Conservation (phyloP, 225 moss, liverwort and hornwort genomes). For the Anthoceros angustus region DNA sequence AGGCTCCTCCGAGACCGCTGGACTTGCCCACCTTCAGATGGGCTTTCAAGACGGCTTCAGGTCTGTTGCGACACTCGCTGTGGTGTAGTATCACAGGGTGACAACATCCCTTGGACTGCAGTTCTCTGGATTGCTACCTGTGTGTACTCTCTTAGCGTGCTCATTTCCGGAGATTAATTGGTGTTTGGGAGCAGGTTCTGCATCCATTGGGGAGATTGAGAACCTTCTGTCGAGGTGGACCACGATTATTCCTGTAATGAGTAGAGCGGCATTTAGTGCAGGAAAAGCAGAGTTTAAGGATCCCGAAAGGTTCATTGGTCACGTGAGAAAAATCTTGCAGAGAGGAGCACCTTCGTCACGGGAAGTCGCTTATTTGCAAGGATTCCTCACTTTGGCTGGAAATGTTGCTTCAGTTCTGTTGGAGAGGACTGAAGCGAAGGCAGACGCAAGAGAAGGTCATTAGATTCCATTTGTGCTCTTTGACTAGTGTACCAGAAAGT, state of each 20-base stretch:
- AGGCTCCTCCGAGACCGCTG: conserved; percentile 10
- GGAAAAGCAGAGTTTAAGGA: conserved; percentile 31
- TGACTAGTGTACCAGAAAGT: too few species aligned
- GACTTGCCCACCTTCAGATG: conserved; percentile 22
- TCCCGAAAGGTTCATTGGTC: conserved; percentile 35
- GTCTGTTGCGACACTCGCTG: conserved; percentile 11
- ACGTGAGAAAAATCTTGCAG: conserved; percentile 35
- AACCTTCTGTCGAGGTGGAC: conserved; percentile 42
- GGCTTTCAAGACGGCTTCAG: conserved; percentile 38
- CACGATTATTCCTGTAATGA: conserved; percentile 24
- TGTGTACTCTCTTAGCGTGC: not conserved
- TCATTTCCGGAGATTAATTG: not conserved
- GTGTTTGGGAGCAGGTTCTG: conserved; percentile 16
- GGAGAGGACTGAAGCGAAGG: not conserved
- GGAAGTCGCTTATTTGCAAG: conserved; percentile 44
- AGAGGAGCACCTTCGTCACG: conserved; percentile 27
- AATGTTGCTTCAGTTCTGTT: conserved; percentile 15
- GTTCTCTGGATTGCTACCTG: not conserved
- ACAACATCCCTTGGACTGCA: not conserved
- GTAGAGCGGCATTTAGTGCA: conserved; percentile 15
- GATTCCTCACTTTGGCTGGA: conserved; percentile 32
- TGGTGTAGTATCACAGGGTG: not conserved
- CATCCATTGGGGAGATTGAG: conserved; percentile 31
- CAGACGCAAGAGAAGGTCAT: not conserved
- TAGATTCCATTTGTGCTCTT: too few species aligned